Percentiles rank a stretch among this genome's conserved stretches.
Conservation (phyloP, 352 stramenopile genomes). For the Pythium folliculosum region DNA sequence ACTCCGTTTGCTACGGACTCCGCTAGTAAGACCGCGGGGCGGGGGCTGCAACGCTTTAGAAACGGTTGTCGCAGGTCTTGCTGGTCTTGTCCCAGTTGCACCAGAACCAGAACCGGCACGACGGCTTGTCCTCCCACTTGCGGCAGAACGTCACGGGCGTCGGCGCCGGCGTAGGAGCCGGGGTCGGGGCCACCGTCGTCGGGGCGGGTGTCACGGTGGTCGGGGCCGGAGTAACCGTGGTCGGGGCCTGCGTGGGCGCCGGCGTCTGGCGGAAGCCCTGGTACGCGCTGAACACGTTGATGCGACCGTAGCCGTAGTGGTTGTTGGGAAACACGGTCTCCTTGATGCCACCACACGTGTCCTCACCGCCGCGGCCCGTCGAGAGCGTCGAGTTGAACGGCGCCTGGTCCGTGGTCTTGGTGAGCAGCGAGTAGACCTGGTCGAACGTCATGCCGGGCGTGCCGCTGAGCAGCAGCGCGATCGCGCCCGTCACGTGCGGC, state of each 20-base stretch:
- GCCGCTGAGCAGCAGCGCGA: slow-evolving; percentile 28
- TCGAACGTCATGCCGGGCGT: slow-evolving; percentile 30
- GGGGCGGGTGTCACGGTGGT: neutral
- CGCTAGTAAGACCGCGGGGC: too few relatives aligned
- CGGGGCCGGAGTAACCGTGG: neutral
- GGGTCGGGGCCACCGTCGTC: neutral
- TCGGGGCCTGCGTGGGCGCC: neutral
- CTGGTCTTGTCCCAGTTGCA: neutral
- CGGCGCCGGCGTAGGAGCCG: too few relatives aligned
- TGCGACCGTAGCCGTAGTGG: slow-evolving; percentile 36
- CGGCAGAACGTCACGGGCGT: neutral
- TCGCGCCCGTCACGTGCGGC: slow-evolving; percentile 34
- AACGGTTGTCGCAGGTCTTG: neutral
- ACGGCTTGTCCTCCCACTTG: neutral
- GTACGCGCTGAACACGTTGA: slow-evolving; percentile 34
- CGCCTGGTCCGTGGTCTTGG: slow-evolving; percentile 22
- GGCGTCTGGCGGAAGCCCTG: neutral
- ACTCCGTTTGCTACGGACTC: too few relatives aligned
- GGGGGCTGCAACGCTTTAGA: neutral
- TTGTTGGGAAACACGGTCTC: slow-evolving; percentile 43
- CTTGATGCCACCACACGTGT: slow-evolving; percentile 31
- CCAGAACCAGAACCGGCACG: neutral
- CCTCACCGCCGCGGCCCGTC: neutral
- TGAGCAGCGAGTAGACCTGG: slow-evolving; percentile 14
- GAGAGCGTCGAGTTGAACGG: slow-evolving; percentile 16